phyloP scores from a whole-genome alignment of 495 filamentous ascomycete species.

The Bombardia bombarda region DNA sequence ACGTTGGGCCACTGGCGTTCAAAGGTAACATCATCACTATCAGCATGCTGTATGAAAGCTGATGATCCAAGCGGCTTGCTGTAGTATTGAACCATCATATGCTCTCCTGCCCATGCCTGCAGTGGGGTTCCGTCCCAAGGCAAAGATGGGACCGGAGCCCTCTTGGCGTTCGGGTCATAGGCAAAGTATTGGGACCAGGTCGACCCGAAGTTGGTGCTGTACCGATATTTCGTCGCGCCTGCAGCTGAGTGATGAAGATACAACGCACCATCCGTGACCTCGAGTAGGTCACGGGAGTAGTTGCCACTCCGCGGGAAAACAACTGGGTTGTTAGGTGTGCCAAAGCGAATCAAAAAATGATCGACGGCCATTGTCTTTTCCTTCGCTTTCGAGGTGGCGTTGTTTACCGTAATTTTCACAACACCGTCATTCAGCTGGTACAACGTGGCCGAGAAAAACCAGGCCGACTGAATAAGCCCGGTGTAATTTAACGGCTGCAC shows the following conservation, averaged over 20 bases:
- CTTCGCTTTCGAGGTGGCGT: no score
- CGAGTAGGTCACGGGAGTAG: slow-evolving; percentile 47
- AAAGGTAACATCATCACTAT: slow-evolving; percentile 33
- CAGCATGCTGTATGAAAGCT: slow-evolving; percentile 56
- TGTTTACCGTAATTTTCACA: slow-evolving; percentile 54
- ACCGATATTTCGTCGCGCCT: slow-evolving; percentile 58
- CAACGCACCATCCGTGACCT: slow-evolving; percentile 23
- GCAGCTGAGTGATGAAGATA: slow-evolving; percentile 52
- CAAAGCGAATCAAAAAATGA: slow-evolving; percentile 45
- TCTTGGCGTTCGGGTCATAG: no score
- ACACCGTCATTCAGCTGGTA: slow-evolving; percentile 56
- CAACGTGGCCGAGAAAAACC: slow-evolving; percentile 48
- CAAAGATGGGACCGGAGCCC: no score
- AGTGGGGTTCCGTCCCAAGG: slow-evolving; percentile 53
- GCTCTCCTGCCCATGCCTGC: slow-evolving; percentile 58
- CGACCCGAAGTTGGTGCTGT: slow-evolving; percentile 54
- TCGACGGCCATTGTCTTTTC: no score
- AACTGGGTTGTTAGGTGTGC: slow-evolving; percentile 44
- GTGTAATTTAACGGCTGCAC: slow-evolving; percentile 10
- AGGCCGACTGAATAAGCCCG: slow-evolving; percentile 47
- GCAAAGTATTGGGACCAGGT: no score
- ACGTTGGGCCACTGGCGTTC: slow-evolving; percentile 55
- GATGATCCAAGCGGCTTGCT: slow-evolving; percentile 56
- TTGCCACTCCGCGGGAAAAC: slow-evolving; percentile 51
- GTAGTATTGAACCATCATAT: slow-evolving; percentile 63